Base-by-base conservation (phyloP, 768 basidiomycete species). In the Pisolithus marmoratus region DNA sequence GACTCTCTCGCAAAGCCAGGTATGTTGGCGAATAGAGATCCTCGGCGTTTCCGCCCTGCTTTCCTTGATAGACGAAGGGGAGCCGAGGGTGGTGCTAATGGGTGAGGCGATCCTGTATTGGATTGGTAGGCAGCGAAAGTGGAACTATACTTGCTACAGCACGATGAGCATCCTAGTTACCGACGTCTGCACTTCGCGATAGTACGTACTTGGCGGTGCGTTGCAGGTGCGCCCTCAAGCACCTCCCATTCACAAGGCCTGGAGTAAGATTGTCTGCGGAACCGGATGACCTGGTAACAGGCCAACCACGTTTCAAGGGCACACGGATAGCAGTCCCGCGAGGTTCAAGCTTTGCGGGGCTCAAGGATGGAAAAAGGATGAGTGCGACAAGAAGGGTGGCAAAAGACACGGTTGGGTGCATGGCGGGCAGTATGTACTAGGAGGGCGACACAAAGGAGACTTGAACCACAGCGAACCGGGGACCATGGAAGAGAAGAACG, bases 41-140 rank as follows among this genome's bases (percentile, higher is more conserved):
- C 54, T 47, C 36, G 34, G 52, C 48, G 48, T 55, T 15, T 34
- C 34, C 34, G 34, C 34, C 15, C 34, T 14, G 34, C 34, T 34
- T 34, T 15, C 34, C 34, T 34, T 15, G 12, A 34, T 12, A 5
- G 12, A 12, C 34, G 34, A 1, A 14, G 31, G 55, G 54, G 47
- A 48, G 54, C 4, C 20, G 41, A 42, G 22, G 41, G 20, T 42
- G 29, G 50, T 7, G 61, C 56, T 48, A 63, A 46, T 46, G 74
- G 70, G 54, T 77, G 78, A 0, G 58, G 55, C 14, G 54, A 48
- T 9, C 79, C 78, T 5, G 72, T 77, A 57, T 80, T 79, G n/a
- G 48, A 63, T 53, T 74, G 58, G 50, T 69, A 79, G 8, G 77
- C 73, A 36, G 59, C 62, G 51, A 79, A 72, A 15, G 75, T 72